A percentile compares a stretch with the other conserved stretches of the same genome.
Conservation (phyloP, 1,139 yeast species). For the Yamadazyma sp. region DNA sequence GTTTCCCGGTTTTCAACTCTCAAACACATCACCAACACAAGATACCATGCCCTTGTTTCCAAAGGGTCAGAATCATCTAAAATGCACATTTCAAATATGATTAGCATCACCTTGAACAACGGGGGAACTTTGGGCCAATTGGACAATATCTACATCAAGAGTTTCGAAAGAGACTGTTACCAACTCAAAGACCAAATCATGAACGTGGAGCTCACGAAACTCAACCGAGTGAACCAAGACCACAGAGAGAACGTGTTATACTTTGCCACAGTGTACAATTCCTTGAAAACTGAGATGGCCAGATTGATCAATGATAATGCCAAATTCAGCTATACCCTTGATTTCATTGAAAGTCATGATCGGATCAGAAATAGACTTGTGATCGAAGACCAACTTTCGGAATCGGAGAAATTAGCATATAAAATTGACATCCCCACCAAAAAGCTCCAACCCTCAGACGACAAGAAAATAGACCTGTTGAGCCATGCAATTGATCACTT, state of each 20-base stretch:
- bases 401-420: slow-evolving; percentile 43
- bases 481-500: slow-evolving; percentile 18
- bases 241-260: slow-evolving; percentile 58
- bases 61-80: slow-evolving; percentile 22
- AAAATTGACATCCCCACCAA: slow-evolving; percentile 41
- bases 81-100: slow-evolving; percentile 33
- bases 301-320: slow-evolving; percentile 27
- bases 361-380: slow-evolving; percentile 61
- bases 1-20: slow-evolving; percentile 33
- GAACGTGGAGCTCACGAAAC: slow-evolving; percentile 47
- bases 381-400: slow-evolving; percentile 50
- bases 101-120: slow-evolving; percentile 32
- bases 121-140: slow-evolving; percentile 43
- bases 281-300: slow-evolving; percentile 42
- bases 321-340: slow-evolving; percentile 46
- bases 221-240: slow-evolving; percentile 59
- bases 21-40: slow-evolving; percentile 26
- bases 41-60: slow-evolving; percentile 22
- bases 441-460: slow-evolving; percentile 14
- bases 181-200: slow-evolving; percentile 45
- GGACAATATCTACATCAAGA: slow-evolving; percentile 35
- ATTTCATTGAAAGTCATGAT: slow-evolving; percentile 65
- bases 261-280: slow-evolving; percentile 46
- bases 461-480: slow-evolving; percentile 8
- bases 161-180: slow-evolving; percentile 48